Evolutionary conservation across 2,329 filamentous ascomycete species (phyloP), one percentile per base, ranked within the genome.

Genomic region (Talaromyces sp.): DNA sequence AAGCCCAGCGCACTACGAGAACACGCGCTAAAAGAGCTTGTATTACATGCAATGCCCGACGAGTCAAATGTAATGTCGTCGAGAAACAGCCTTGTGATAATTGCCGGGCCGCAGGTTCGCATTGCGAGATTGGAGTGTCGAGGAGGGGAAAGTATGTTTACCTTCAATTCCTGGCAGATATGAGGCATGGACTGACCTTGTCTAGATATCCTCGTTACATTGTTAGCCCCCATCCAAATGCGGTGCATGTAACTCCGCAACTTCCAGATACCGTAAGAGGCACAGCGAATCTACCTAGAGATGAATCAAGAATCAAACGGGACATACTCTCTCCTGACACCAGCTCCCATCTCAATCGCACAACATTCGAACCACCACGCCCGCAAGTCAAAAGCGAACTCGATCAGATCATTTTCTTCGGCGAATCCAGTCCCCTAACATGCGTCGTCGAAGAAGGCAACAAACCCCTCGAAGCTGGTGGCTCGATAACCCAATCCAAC

Each of bases 371-470:
- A 14, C 45, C 41, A 9, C 24, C 52, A n/a, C 35, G 7, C 6
- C 10, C 45, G 1, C 54, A 56, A n/a, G 50, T 66, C 31, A 66
- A 66, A 24, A 63, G 60, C 56, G 64, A 66, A 37, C 54, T 60
- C n/a, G 66, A 68, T 19, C 65, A 72, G 52, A 77, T 76, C 2
- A 78, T 80, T 19, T 82, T 82, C 59, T 76, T 83, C 5, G 80
- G 80, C 39, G 81, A 82, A 62, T 82, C 81, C 1, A 82, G 77
- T 59, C 82, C 82, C 1, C 75, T 84, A 48, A 79, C 81, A 14
- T 84, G 82, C 65, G 80, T 85, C 3, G 79, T 79, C 13, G 79
- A 82, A 39, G 78, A 82, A 59, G 72, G 68, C 16, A 69, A 70
- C 52, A 62, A 50, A 47, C 73, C 71, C 2, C 72, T 71, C 2